phyloP scores from a whole-genome alignment of 257 asterid genomes.

The Plantago ovata region DNA sequence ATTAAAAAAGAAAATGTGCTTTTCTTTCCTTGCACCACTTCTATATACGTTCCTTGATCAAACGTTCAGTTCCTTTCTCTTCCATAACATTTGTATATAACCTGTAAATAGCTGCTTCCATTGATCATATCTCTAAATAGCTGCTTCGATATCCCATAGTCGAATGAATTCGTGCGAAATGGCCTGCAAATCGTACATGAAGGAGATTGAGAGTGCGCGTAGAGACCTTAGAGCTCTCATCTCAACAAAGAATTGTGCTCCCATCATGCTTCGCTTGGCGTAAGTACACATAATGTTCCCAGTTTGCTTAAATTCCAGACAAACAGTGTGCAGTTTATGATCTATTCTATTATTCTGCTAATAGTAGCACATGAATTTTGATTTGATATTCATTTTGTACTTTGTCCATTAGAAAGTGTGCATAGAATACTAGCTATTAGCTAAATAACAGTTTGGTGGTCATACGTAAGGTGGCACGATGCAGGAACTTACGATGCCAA shows the following conservation, averaged over 20 bases:
- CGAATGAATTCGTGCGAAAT: neutral
- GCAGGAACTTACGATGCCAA: conserved; percentile 88
- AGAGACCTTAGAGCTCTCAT: conserved; percentile 52
- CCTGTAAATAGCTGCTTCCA: neutral
- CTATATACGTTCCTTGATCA: conserved; percentile 19
- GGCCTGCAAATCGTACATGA: conserved; percentile 31
- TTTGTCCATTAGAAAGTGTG: neutral
- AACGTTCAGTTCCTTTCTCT: neutral
- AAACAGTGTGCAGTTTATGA: neutral
- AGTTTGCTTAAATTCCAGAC: neutral
- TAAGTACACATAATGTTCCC: conserved; percentile 10
- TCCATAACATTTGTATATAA: neutral
- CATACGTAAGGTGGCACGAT: conserved; percentile 82
- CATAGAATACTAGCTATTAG: neutral
- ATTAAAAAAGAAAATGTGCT: conserved; percentile 19
- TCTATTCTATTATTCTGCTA: neutral
- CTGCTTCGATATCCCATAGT: no score
- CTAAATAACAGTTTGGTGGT: neutral
- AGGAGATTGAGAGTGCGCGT: conserved; percentile 45
- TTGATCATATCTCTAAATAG: no score
- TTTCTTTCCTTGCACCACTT: conserved; percentile 30
- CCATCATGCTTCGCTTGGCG: conserved; percentile 71
- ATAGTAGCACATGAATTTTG: neutral
- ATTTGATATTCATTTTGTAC: no score
- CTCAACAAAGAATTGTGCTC: conserved; percentile 45